Base-by-base conservation (phyloP, 192 early-diverging fungal genomes). In the Piromyces sp. region DNA sequence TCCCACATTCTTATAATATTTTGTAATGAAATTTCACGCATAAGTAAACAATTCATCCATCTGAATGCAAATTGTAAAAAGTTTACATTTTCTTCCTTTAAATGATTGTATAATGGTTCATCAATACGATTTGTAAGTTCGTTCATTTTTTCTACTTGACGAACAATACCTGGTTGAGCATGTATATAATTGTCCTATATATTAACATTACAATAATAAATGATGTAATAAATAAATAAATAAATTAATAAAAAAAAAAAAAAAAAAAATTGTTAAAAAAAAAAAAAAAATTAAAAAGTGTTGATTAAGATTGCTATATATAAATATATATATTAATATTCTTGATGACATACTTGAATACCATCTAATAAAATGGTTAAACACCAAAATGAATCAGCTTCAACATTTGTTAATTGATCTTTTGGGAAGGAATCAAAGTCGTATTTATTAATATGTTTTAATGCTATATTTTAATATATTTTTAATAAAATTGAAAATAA, bases 1-100 rank as follows among this genome's bases (percentile, higher is more conserved):
- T 99, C 98, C 98, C 98, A 99, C 95, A 99, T 98, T 30, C 98
- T 93, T 78, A 99, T 94, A 5, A 92, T 97, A 83, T 91, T 94
- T 80, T 88, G 86, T 13, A 98, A 87, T 30, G 93, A 92, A 68
- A 99, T 86, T 86, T 99, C 98, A 51, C 98, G 92, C 96, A 98
- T 97, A 83, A 99, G 86, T 38, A 99, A 84, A 86, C 98, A 99
- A 87, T 99, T 99, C 92, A 98, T 97, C 98, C 98, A 99, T 80
- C 98, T 90, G 84, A 98, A 99, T 11, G 98, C 95, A 89, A 99
- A 98, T 86, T 98, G 97, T 81, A 99, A 95, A 84, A 97, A 99
- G 83, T 99, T 96, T 30, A 99, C 89, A 79, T 94, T 93, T 87
- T 99, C 93, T 12, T 88, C 84, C 80, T 93, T 91, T 68, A 99